phyloP scores from a whole-genome alignment of 345 rosid genomes.

The Excoecaria agallocha region DNA sequence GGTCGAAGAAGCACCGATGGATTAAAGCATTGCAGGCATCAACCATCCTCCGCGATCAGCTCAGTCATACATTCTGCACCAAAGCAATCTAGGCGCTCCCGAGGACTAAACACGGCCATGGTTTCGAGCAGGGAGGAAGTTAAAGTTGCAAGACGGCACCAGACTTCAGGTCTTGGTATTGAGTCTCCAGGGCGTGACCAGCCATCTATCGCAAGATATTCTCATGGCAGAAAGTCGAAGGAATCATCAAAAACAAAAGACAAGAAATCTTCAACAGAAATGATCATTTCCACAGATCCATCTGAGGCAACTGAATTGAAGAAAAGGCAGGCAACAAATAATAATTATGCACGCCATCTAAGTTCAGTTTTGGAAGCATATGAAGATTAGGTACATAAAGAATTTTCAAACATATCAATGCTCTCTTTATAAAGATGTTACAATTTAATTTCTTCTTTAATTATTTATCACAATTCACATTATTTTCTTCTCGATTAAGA shows the following conservation, averaged over 20 bases:
- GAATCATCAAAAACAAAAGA: slow-evolving; percentile 24
- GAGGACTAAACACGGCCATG: slow-evolving; percentile 21
- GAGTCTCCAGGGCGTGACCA: slow-evolving; percentile 20
- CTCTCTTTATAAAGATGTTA: not conserved
- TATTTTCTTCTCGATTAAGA: not conserved
- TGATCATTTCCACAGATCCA: not conserved
- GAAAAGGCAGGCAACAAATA: not conserved
- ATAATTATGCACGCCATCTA: slow-evolving; percentile 15
- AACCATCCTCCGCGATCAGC: not conserved
- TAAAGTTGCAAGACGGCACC: slow-evolving; percentile 14
- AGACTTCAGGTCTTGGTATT: slow-evolving; percentile 8
- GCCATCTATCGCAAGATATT: slow-evolving; percentile 24
- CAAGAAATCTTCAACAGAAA: slow-evolving; percentile 7
- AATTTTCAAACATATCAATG: not conserved
- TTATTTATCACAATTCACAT: no score
- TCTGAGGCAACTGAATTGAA: slow-evolving; percentile 14
- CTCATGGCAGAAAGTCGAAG: slow-evolving; percentile 22
- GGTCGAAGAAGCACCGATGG: slow-evolving; percentile 6
- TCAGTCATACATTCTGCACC: slow-evolving; percentile 32
- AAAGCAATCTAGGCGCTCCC: slow-evolving; percentile 38
- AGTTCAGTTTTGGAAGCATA: slow-evolving; percentile 25
- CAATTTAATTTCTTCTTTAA: not conserved
- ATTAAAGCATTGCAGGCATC: slow-evolving; percentile 9
- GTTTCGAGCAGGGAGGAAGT: slow-evolving; percentile 30
- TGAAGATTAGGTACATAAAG: slow-evolving; percentile 16